phyloP scores from a whole-genome alignment of 257 asterid genomes.

The Euphrasia confusa region DNA sequence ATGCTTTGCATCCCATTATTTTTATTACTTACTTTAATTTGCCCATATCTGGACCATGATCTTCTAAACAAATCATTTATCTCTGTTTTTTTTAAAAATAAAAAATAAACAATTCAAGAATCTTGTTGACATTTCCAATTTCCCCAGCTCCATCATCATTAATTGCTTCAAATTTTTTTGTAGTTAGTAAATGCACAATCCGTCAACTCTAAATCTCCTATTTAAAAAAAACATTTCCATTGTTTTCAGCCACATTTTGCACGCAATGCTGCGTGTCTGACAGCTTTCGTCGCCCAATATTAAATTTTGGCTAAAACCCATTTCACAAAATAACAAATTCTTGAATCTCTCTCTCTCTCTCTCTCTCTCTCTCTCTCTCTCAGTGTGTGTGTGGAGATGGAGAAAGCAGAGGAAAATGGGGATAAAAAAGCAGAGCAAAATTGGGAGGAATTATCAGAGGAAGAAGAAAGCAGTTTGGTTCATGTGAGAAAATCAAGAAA shows the following conservation, averaged over 20 bases:
- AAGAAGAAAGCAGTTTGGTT: constrained; percentile 31
- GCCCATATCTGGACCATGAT: background rate
- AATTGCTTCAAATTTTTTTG: constrained; percentile 7
- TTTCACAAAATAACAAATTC: background rate
- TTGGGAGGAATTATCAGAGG: constrained; percentile 44
- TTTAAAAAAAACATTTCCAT: constrained; percentile 10
- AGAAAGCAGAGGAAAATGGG: constrained; percentile 38
- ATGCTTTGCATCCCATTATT: too few relatives aligned
- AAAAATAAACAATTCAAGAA: background rate
- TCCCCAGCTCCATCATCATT: constrained; percentile 9
- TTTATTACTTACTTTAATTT: too few relatives aligned
- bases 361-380: background rate
- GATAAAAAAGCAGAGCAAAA: constrained; percentile 32
- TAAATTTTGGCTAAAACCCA: constrained; percentile 13
- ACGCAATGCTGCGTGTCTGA: constrained; percentile 25
- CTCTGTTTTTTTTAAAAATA: background rate
- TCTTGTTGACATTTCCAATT: constrained; percentile 6
- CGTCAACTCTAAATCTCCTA: constrained; percentile 25
- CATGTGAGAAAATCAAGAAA: constrained; percentile 39
- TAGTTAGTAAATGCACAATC: constrained; percentile 11
- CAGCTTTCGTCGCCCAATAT: constrained; percentile 20
- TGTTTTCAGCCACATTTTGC: constrained; percentile 29
- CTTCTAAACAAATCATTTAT: background rate
- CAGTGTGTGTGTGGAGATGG: constrained; percentile 38
- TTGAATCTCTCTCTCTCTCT: background rate